These are phyloP conservation scores for Coelastrella sp. DNA, from an alignment of 139 green algal genomes.

Conservation along the genomic window DNA sequence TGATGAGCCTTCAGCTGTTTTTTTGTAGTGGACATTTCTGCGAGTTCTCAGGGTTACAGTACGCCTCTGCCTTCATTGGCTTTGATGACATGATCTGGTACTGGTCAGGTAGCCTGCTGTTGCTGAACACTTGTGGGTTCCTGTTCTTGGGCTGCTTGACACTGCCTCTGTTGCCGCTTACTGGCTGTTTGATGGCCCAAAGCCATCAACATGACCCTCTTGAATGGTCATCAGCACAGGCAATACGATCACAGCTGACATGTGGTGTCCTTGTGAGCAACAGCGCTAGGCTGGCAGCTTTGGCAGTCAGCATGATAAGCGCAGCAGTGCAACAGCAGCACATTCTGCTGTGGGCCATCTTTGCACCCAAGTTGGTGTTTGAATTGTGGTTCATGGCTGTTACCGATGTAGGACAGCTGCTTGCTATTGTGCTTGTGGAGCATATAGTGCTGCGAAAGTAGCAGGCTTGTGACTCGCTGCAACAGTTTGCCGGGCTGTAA, in stretches of 20 bases:
- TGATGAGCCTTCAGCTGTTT: conserved; percentile 69
- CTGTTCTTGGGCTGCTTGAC: conserved; percentile 55
- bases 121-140: conserved; percentile 84
- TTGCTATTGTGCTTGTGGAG: not conserved
- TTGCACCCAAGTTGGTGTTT: conserved; percentile 93
- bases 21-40: conserved; percentile 91
- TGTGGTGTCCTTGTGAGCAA: conserved; percentile 24
- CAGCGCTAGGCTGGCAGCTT: conserved; percentile 3
- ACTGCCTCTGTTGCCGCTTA: conserved; percentile 53
- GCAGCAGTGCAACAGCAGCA: conserved; percentile 78
- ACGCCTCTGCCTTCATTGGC: conserved; percentile 89
- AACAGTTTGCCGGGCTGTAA: too few relatives aligned
- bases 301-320: conserved; percentile 57
- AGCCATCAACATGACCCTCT: too few relatives aligned
- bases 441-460: not conserved
- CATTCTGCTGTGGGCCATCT: conserved; percentile 92
- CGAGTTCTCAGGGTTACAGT: conserved; percentile 92
- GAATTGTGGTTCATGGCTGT: conserved; percentile 75
- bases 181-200: not conserved
- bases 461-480: too few relatives aligned
- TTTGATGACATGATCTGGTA: conserved; percentile 78
- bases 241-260: not conserved
- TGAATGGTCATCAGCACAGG: too few relatives aligned
- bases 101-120: conserved; percentile 70
- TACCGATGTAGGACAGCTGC: conserved; percentile 47